These are phyloP conservation scores for Yamadazyma scolyti DNA, from an alignment of 805 yeast genomes.

Conservation along the genomic window DNA sequence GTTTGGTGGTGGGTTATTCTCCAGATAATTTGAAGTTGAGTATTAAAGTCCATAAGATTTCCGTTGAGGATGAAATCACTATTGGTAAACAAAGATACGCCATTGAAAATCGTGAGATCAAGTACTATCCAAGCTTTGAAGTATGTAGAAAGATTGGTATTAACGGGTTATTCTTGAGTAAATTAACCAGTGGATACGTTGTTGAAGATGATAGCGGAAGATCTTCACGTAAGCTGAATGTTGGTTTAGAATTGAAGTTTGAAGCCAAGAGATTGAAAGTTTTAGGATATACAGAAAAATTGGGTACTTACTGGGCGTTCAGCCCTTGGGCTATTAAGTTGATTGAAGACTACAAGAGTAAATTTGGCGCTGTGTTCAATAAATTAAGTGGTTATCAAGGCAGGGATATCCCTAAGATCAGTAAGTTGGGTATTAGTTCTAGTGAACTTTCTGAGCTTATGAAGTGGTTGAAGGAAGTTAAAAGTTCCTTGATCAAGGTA, in stretches of 20 bases:
- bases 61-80: constrained; percentile 50
- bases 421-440: constrained; percentile 35
- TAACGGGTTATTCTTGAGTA: constrained; percentile 66
- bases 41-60: constrained; percentile 43
- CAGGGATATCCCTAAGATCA: constrained; percentile 33
- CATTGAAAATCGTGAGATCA: constrained; percentile 51
- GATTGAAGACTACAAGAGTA: constrained; percentile 53
- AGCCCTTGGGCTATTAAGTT: constrained; percentile 70
- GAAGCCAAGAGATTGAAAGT: constrained; percentile 79
- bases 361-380: constrained; percentile 61
- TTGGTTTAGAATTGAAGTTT: constrained; percentile 83
- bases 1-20: constrained; percentile 59
- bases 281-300: constrained; percentile 75
- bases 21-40: constrained; percentile 40
- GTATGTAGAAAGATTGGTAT: constrained; percentile 57
- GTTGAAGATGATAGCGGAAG: constrained; percentile 48
- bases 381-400: constrained; percentile 25
- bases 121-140: constrained; percentile 63
- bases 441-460: constrained; percentile 41
- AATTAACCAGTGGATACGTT: constrained; percentile 69
- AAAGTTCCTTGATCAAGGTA: constrained; percentile 52
- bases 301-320: constrained; percentile 62
- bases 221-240: constrained; percentile 48
- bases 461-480: constrained; percentile 49
- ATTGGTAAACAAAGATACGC: constrained; percentile 61